Conservation (phyloP, 2,329 filamentous ascomycete species). For the Diplodia corticola region DNA sequence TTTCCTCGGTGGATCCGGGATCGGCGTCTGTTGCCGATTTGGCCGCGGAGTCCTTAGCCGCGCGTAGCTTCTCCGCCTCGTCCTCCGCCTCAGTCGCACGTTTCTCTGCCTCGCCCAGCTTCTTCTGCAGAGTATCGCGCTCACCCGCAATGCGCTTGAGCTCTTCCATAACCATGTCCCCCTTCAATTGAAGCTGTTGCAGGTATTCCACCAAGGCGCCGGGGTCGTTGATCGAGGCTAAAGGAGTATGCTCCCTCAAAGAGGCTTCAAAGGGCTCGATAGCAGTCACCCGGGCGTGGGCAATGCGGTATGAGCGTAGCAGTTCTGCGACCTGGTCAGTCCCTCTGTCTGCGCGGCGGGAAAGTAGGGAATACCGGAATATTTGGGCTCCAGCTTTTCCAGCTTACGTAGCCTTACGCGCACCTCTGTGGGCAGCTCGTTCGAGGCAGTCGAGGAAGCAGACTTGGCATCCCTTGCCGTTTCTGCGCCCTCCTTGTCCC, state of each 20-base stretch:
- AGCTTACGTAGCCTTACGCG: conserved; percentile 75
- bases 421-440: conserved; percentile 72
- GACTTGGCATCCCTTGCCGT: conserved; percentile 31
- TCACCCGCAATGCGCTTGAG: conserved; percentile 83
- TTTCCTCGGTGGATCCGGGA: conserved; percentile 16
- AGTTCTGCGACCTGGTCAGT: conserved; percentile 60
- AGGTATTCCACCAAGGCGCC: conserved; percentile 85
- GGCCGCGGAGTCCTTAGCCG: conserved; percentile 35
- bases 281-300: conserved; percentile 79
- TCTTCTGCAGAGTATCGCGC: conserved; percentile 76
- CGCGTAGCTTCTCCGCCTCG: conserved; percentile 58
- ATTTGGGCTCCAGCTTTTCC: conserved; percentile 86
- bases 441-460: conserved; percentile 35
- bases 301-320: conserved; percentile 85
- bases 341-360: not conserved
- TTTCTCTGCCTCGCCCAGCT: conserved; percentile 67
- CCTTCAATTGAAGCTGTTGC: conserved; percentile 79
- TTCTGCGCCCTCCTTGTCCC: conserved; percentile 33
- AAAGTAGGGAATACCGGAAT: conserved; percentile 62
- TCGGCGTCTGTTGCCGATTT: conserved; percentile 3
- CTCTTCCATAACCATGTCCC: conserved; percentile 92
- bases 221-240: conserved; percentile 85
- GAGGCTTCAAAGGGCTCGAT: conserved; percentile 94
- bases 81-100: conserved; percentile 62
- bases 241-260: conserved; percentile 86